Percentiles rank a stretch among this genome's conserved stretches.
phyloP scores from a whole-genome alignment of 805 yeast genomes.

The Tetrapisispora namnaoensis region DNA sequence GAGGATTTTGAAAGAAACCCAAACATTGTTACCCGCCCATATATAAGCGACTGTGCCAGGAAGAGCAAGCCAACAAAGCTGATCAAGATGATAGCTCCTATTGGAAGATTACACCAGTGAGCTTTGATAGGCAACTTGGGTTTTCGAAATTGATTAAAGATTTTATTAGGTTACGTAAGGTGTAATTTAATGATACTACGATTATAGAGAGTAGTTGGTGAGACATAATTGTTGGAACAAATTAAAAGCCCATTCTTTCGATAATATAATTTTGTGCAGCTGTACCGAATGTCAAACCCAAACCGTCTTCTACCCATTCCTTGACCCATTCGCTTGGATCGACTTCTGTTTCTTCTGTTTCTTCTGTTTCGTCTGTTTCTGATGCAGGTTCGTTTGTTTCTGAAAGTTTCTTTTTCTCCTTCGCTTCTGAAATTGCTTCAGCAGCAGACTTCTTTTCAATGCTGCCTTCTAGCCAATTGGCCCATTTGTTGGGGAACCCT shows the following conservation, averaged over 20 bases:
- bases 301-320: constrained; percentile 71
- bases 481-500: constrained; percentile 85
- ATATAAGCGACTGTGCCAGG: no score
- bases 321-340: constrained; percentile 79
- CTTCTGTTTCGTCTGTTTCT: constrained; percentile 9
- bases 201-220: not conserved
- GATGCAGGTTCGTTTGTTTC: constrained; percentile 4
- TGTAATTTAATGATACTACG: no score
- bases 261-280: constrained; percentile 86
- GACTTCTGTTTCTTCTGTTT: constrained; percentile 23
- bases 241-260: constrained; percentile 49
- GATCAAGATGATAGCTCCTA: no score
- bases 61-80: no score
- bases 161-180: no score
- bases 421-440: constrained; percentile 1
- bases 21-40: not conserved
- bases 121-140: no score
- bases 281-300: constrained; percentile 71
- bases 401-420: constrained; percentile 1
- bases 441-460: constrained; percentile 21
- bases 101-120: no score
- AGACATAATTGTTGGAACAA: not conserved
- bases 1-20: not conserved
- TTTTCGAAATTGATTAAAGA: no score
- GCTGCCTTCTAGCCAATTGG: constrained; percentile 60